A percentile compares a stretch with the other conserved stretches of the same genome.
Conservation (phyloP, 257 asterid species). For the Euphrasia confusa region DNA sequence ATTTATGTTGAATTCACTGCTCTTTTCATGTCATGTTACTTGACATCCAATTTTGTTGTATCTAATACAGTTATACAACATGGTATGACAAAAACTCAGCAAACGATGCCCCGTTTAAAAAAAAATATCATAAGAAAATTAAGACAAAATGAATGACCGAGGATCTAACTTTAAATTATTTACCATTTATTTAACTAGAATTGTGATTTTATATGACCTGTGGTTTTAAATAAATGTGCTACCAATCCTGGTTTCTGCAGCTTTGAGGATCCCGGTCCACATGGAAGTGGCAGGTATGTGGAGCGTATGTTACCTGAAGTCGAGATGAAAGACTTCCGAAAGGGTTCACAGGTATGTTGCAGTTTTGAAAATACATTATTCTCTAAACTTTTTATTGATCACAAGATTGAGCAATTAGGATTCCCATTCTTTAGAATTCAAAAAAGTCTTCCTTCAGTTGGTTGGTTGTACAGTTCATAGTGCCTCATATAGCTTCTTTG, state of each 20-base stretch:
- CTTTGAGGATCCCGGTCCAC: slow-evolving; percentile 94
- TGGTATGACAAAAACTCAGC: not conserved
- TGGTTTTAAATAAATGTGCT: slow-evolving; percentile 10
- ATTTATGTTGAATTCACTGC: slow-evolving; percentile 5
- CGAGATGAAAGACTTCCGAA: slow-evolving; percentile 66
- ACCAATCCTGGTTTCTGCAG: slow-evolving; percentile 35
- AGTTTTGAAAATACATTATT: not conserved
- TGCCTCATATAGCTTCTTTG: too few relatives aligned
- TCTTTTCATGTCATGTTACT: not conserved
- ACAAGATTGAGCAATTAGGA: too few relatives aligned
- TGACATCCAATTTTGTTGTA: not conserved
- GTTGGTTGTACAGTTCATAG: too few relatives aligned
- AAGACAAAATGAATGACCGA: slow-evolving; percentile 12
- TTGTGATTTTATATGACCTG: slow-evolving; percentile 1
- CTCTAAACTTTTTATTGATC: not conserved
- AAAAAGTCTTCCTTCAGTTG: too few relatives aligned
- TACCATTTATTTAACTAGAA: slow-evolving; percentile 12
- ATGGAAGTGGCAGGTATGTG: slow-evolving; percentile 80
- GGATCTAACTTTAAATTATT: slow-evolving; percentile 3
- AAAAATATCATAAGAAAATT: slow-evolving; percentile 3
- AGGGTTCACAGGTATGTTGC: slow-evolving; percentile 79
- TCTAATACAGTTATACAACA: not conserved
- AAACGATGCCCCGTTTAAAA: not conserved
- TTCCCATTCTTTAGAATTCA: too few relatives aligned
- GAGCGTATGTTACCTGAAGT: slow-evolving; percentile 82